Percentiles rank a stretch among this genome's conserved stretches.
phyloP scores from a whole-genome alignment of 768 basidiomycete species.

The Crepidotus variabilis region DNA sequence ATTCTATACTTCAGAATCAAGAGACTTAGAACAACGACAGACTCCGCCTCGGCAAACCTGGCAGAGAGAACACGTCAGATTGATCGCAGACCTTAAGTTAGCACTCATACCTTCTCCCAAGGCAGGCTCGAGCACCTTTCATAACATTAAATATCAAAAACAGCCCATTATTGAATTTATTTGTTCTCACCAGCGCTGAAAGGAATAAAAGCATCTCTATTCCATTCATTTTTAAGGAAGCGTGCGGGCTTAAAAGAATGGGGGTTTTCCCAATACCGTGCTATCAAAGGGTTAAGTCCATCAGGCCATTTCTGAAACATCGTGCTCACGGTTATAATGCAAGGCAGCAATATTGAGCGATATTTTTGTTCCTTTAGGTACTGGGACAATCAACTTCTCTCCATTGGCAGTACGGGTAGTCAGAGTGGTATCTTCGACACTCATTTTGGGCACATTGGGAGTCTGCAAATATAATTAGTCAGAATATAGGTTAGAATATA shows the following conservation, averaged over 20 bases:
- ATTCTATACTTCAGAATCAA: slow-evolving; percentile 44
- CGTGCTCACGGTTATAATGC: slow-evolving; percentile 45
- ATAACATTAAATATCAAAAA: not conserved
- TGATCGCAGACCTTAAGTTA: not conserved
- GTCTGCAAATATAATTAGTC: slow-evolving; percentile 23
- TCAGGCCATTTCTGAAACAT: not conserved
- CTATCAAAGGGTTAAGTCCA: slow-evolving; percentile 15
- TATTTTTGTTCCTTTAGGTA: slow-evolving; percentile 35
- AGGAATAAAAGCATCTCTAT: slow-evolving; percentile 47
- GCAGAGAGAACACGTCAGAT: not conserved
- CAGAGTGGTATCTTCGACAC: slow-evolving; percentile 40
- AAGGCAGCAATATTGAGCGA: slow-evolving; percentile 31
- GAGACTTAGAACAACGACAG: slow-evolving; percentile 46
- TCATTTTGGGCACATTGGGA: slow-evolving; percentile 37
- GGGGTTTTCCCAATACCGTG: slow-evolving; percentile 44
- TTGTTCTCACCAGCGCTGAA: slow-evolving; percentile 38
- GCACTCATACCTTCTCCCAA: slow-evolving; percentile 35
- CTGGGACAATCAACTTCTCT: slow-evolving; percentile 29
- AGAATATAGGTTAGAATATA: not conserved
- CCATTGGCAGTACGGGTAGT: slow-evolving; percentile 28
- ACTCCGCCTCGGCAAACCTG: slow-evolving; percentile 53
- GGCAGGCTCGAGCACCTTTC: slow-evolving; percentile 40
- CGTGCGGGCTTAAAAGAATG: slow-evolving; percentile 34
- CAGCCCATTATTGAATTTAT: not conserved
- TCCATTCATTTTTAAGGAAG: slow-evolving; percentile 41